phyloP scores from a whole-genome alignment of 345 rosid species.

The Linum tenue region DNA sequence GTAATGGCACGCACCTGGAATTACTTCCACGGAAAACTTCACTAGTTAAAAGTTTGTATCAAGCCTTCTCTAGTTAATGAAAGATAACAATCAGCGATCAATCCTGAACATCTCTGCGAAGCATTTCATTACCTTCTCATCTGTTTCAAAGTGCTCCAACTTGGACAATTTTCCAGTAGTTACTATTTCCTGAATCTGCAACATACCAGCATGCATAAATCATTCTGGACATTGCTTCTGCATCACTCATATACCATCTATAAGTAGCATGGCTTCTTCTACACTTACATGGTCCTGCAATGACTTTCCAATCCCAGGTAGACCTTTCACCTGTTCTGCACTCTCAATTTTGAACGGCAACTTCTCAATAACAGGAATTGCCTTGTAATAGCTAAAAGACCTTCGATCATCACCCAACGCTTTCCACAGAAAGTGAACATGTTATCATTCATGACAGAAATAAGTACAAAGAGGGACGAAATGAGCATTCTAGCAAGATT shows the following conservation, averaged over 20 bases:
- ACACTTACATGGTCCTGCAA: slow-evolving; percentile 97
- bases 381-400: slow-evolving; percentile 92
- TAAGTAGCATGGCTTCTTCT: too few relatives aligned
- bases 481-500: neutral
- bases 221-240: too few relatives aligned
- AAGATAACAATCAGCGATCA: too few relatives aligned
- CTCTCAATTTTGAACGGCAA: slow-evolving; percentile 76
- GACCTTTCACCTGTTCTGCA: slow-evolving; percentile 64
- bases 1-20: slow-evolving; percentile 67
- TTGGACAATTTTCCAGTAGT: slow-evolving; percentile 79
- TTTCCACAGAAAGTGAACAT: slow-evolving; percentile 29
- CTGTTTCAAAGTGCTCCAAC: slow-evolving; percentile 88
- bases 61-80: too few relatives aligned
- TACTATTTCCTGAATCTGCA: slow-evolving; percentile 91
- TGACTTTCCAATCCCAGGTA: slow-evolving; percentile 91
- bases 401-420: slow-evolving; percentile 94
- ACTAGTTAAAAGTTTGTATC: too few relatives aligned
- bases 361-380: slow-evolving; percentile 78
- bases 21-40: neutral
- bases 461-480: neutral
- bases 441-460: neutral
- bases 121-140: slow-evolving; percentile 61
- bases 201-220: neutral
- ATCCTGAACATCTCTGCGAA: neutral
- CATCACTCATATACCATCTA: too few relatives aligned